Evolutionary conservation across 306 rosid genomes (phyloP), one percentile per base, ranked within the genome.

Genomic region (Gleditsia sinensis): DNA sequence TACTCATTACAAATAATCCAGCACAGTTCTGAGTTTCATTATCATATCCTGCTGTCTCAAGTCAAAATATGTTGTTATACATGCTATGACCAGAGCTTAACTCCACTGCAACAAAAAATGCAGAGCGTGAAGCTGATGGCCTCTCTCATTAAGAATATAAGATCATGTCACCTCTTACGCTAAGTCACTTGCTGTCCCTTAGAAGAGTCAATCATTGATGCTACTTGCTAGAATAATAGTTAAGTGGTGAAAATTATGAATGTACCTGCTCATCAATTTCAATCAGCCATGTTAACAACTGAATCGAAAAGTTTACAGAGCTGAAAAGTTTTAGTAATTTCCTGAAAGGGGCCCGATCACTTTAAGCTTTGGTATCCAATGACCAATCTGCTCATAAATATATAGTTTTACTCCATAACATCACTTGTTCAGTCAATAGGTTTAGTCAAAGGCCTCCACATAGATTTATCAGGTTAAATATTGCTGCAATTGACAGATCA

Each of bases 401-500:
- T 48, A 60, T 62, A 23, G 78, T 53, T 56, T 27, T 42, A 20
- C 24, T 12, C 20, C 56, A 39, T 23, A 21, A 57, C 17, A 43
- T 32, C 63, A 17, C n/a, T 34, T 17, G 30, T 59, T 32, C 63
- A 17, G 63, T 36, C 34, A 46, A 45, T 33, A 59, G 37, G 59
- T 65, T 56, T 42, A 19, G 49, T 14, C 39, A 32, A 8, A 11
- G n/a, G 56, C n/a, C 80, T 30, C 30, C 23, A 10, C 24, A 57
- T 9, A 69, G 9, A 8, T 7, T 56, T 32, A n/a, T 23, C 53
- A 77, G 19, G 54, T 60, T 28, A 51, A 51, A 4, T 19, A 76
- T 42, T 32, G 70, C 49, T 61, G 60, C 51, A 45, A 68, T 36
- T 32, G 32, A 37, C 27, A 49, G 19, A 37, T 77, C 54, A 60